Evolutionary conservation across 1,284 basidiomycete species (phyloP).

Genomic region (Irpex rosettiformis): DNA sequence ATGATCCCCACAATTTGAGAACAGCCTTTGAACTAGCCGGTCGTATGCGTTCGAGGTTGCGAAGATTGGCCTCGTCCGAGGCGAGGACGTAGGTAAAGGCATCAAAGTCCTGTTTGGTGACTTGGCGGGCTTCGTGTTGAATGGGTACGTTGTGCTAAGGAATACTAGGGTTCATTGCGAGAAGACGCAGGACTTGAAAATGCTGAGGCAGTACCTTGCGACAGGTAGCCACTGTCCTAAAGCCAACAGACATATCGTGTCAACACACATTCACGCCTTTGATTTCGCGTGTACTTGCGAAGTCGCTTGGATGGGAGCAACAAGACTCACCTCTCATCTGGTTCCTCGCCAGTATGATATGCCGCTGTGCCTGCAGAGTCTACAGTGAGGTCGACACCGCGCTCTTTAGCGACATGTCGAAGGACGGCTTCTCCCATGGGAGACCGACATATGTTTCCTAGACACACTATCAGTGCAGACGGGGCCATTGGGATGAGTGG

Average conservation of each 20-base stretch:
- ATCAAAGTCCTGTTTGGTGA: constrained; percentile 55
- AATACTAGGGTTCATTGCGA: neutral
- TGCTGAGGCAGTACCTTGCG: constrained; percentile 42
- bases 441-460: constrained; percentile 78
- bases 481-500: constrained; percentile 17
- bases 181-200: neutral
- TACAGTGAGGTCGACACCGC: constrained; percentile 59
- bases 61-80: constrained; percentile 64
- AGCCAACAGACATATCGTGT: neutral
- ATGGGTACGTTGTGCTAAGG: constrained; percentile 59
- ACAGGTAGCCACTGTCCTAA: constrained; percentile 59
- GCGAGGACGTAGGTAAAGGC: constrained; percentile 70
- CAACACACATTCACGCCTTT: neutral
- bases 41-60: constrained; percentile 50
- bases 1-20: constrained; percentile 73
- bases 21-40: constrained; percentile 55
- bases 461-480: constrained; percentile 67
- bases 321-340: constrained; percentile 59
- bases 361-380: constrained; percentile 73
- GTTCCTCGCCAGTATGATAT: constrained; percentile 70
- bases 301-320: too few relatives aligned
- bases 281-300: too few relatives aligned
- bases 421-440: constrained; percentile 81
- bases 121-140: constrained; percentile 55
- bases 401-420: constrained; percentile 53